Evolutionary conservation across 148 eudicot genomes (phyloP), one percentile per base, ranked within the genome.

Genomic region (Chenopodium formosanum): DNA sequence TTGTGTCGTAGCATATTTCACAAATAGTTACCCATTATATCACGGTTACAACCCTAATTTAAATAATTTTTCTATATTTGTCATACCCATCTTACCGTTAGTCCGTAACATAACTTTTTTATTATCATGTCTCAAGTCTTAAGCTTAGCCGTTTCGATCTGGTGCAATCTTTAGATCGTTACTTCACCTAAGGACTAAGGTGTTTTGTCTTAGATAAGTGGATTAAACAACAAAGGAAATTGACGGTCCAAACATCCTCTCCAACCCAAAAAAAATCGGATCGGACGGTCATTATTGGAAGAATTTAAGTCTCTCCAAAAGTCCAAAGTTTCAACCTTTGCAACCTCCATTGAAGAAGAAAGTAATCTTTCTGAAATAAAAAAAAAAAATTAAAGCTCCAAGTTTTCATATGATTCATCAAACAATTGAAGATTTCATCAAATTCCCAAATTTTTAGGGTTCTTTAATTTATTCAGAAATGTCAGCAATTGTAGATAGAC

Each of bases 401-500:
- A 80, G 19, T 71, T 78, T 29, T 73, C 32, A 58, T 72, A 72
- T 73, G 81, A 86, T 70, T 52, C 14, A 13, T 77, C 58, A 6
- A 76, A 31, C 4, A 8, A 73, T 74, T 74, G 34, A 13, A 27
- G 37, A 32, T 13, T 52, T 65, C 27, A n/a, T 14, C 20, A 25
- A 74, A 76, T 76, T 29, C 67, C 81, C 80, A 73, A 80, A 19
- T 50, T 83, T 79, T 60, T 79, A 83, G 85, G 82, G 85, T 74
- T 83, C 73, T 44, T 2, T 25, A 32, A 9, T 17, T 47, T 29
- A 79, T 20, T 77, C 37, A 73, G 71, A 83, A 64, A 87, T 91
- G 88, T 84, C 91, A 71, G 86, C 82, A 70, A 83, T 90, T 74
- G 87, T 88, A 56, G 80, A 85, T 64, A 84, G 81, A 65, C 87